phyloP scores from a whole-genome alignment of 2,329 filamentous ascomycete genomes.

The Ilyonectria robusta region DNA sequence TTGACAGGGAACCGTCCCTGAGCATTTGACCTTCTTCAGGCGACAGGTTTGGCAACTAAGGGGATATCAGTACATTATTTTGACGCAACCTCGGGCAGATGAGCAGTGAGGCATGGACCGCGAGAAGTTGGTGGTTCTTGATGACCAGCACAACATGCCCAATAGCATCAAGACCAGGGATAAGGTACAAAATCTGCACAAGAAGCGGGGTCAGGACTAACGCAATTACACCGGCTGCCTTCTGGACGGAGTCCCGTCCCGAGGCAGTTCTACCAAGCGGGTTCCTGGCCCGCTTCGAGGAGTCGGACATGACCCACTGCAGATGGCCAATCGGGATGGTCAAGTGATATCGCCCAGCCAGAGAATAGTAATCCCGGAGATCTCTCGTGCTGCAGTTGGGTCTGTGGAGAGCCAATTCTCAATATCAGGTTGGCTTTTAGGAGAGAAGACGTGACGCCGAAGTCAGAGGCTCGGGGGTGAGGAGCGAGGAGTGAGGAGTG shows the following conservation, averaged over 20 bases:
- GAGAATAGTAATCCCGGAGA: not conserved
- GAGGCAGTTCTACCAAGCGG: not conserved
- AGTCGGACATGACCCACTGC: not conserved
- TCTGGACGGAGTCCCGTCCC: constrained; percentile 8
- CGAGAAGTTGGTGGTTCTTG: not conserved
- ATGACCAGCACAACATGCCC: not conserved
- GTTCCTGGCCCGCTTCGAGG: constrained; percentile 1
- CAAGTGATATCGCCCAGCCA: not conserved
- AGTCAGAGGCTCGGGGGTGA: not conserved
- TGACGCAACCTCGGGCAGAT: not conserved
- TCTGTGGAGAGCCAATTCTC: not conserved
- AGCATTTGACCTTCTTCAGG: constrained; percentile 15
- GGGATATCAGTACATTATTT: not conserved
- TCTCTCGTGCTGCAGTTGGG: not conserved
- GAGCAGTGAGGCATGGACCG: not conserved
- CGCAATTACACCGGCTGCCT: constrained; percentile 4
- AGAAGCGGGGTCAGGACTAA: not conserved
- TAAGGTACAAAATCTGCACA: not conserved
- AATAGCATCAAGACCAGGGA: not conserved
- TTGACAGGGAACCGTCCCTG: constrained; percentile 6
- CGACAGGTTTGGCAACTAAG: constrained; percentile 5
- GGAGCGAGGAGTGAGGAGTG: not conserved
- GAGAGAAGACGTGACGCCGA: not conserved
- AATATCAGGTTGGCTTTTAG: not conserved
- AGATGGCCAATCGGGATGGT: not conserved